Percentiles rank a stretch among this genome's conserved stretches.
Evolutionary conservation across 2,329 filamentous ascomycete genomes (phyloP).

Genomic region (Hypoxylon sp.): DNA sequence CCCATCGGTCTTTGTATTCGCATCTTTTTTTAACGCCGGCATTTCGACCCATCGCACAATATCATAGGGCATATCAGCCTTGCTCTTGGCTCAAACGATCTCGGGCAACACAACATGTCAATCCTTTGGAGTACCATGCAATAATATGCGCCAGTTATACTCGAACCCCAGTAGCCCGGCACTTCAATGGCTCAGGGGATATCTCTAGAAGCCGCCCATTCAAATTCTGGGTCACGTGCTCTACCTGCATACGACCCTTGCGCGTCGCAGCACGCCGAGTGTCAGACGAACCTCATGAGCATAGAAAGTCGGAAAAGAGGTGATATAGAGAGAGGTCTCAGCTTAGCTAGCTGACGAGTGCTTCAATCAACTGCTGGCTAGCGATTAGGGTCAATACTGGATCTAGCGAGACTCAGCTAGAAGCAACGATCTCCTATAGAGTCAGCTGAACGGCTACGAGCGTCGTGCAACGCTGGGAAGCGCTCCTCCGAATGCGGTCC

Average conservation of each 20-base stretch:
- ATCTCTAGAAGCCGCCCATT: constrained; percentile 22
- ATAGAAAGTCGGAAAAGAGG: constrained; percentile 13
- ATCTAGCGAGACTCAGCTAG: constrained; percentile 32
- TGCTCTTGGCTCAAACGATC: constrained; percentile 33
- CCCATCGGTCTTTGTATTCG: constrained; percentile 28
- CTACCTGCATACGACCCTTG: constrained; percentile 38
- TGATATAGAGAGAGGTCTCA: constrained; percentile 21
- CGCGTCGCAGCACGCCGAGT: constrained; percentile 35
- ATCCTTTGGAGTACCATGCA: constrained; percentile 39
- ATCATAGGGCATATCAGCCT: constrained; percentile 37
- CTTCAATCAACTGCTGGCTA: constrained; percentile 24
- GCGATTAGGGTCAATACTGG: constrained; percentile 15
- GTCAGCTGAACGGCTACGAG: constrained; percentile 47
- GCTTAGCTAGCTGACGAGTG: constrained; percentile 19
- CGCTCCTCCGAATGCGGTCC: constrained; percentile 47
- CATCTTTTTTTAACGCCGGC: constrained; percentile 41
- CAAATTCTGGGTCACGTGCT: constrained; percentile 35
- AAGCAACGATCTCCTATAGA: constrained; percentile 32
- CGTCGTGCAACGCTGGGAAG: constrained; percentile 47
- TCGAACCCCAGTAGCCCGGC: constrained; percentile 31
- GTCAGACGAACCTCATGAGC: constrained; percentile 22
- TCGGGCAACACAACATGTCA: constrained; percentile 39
- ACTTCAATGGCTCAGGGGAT: constrained; percentile 26
- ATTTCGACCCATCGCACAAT: constrained; percentile 20
- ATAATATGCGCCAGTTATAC: constrained; percentile 32